phyloP scores from a whole-genome alignment of 345 rosid genomes.

The Syzygium jambos region DNA sequence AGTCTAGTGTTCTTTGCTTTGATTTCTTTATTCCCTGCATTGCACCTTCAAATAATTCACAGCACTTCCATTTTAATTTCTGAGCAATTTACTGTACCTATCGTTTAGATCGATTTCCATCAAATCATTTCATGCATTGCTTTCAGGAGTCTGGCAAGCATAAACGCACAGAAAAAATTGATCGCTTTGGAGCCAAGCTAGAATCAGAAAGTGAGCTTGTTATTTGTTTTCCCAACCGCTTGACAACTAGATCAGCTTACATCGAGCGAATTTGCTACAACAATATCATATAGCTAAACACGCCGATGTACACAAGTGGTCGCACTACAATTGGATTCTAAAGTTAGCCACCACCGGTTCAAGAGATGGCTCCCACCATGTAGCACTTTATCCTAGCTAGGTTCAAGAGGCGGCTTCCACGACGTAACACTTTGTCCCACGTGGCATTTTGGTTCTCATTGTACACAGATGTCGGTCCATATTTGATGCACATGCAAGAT shows the following conservation, averaged over 20 bases:
- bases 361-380: background rate
- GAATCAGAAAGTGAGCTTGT: background rate
- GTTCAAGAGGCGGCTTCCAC: background rate
- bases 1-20: background rate
- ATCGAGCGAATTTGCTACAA: rapidly evolving
- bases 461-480: background rate
- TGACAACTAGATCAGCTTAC: background rate
- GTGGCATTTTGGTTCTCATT: background rate
- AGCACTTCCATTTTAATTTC: too few species aligned
- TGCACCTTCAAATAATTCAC: background rate
- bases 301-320: background rate
- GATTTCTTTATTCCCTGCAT: background rate
- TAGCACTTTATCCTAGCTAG: background rate
- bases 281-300: background rate
- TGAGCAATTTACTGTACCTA: background rate
- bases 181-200: background rate
- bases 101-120: too few species aligned
- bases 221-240: background rate
- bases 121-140: background rate
- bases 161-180: background rate
- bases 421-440: background rate
- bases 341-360: background rate
- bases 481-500: background rate
- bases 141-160: rapidly evolving
- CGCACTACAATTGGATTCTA: background rate